These are phyloP conservation scores for Cordyceps javanica DNA, from an alignment of 2,329 filamentous ascomycete genomes.

Conservation along the genomic window DNA sequence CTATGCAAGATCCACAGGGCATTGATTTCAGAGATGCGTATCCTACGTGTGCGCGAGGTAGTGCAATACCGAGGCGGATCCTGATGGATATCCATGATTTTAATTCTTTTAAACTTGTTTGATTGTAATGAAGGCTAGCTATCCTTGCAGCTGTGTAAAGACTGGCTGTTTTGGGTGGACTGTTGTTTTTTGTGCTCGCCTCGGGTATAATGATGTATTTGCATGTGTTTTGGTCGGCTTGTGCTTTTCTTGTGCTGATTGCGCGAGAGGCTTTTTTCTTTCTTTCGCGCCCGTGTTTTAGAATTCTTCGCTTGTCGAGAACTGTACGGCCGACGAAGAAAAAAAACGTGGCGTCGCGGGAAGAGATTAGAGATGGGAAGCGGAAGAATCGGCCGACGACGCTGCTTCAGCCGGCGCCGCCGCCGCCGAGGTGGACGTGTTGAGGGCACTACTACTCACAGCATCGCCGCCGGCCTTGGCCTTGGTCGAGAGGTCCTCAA, in stretches of 20 bases:
- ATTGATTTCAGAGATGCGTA: too few relatives aligned
- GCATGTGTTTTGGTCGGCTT: not conserved
- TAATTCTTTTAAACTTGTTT: too few relatives aligned
- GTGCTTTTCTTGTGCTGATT: too few relatives aligned
- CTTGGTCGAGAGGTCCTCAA: constrained; percentile 22
- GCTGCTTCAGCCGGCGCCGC: constrained; percentile 12
- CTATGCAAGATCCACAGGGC: too few relatives aligned
- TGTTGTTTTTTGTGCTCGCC: not conserved
- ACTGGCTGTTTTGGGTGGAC: not conserved
- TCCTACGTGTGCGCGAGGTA: too few relatives aligned
- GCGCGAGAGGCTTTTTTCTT: not conserved
- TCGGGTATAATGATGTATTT: not conserved
- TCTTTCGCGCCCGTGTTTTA: constrained; percentile 6
- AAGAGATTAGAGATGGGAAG: constrained; percentile 4
- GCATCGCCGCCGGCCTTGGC: constrained; percentile 17
- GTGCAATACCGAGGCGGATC: too few relatives aligned
- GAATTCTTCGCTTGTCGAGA: constrained; percentile 20
- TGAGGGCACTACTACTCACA: too few relatives aligned
- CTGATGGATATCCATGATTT: too few relatives aligned
- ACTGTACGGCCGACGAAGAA: constrained; percentile 6
- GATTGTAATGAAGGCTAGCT: not conserved
- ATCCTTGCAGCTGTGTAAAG: not conserved
- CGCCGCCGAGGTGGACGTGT: constrained; percentile 11
- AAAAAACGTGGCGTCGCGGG: not conserved
- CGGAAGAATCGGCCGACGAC: not conserved